Conservation (phyloP, 2,329 filamentous ascomycete species). For the Aureobasidium sp. region DNA sequence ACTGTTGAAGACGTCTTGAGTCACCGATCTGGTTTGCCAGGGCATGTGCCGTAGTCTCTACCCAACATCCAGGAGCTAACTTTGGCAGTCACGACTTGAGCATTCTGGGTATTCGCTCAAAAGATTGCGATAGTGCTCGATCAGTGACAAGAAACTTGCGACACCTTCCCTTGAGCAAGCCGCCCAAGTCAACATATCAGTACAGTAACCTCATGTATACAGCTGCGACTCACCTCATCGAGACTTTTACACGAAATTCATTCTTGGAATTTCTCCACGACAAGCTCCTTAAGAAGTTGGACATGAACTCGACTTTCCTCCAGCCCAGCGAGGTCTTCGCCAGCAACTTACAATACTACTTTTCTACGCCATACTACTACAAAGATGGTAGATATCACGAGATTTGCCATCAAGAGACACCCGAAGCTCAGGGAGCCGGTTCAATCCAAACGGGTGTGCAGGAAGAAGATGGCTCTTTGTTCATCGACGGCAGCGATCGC, state of each 20-base stretch:
- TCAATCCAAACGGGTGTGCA: constrained; percentile 30
- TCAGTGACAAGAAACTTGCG: constrained; percentile 39
- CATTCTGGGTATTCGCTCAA: constrained; percentile 26
- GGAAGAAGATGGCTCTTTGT: background rate
- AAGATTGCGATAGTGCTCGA: constrained; percentile 24
- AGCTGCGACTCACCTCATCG: constrained; percentile 39
- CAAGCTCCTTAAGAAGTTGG: constrained; percentile 39
- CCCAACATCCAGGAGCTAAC: constrained; percentile 1
- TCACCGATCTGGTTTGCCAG: constrained; percentile 45
- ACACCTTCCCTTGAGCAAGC: constrained; percentile 36
- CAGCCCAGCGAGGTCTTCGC: constrained; percentile 20
- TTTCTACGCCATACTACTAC: constrained; percentile 40
- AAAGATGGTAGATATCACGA: constrained; percentile 22
- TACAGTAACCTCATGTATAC: constrained; percentile 48
- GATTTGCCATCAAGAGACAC: constrained; percentile 23
- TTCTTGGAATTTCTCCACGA: constrained; percentile 36
- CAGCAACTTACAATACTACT: constrained; percentile 20
- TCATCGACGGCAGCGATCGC: background rate
- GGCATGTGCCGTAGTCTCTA: constrained; percentile 29
- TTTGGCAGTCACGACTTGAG: constrained; percentile 27
- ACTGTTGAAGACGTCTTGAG: constrained; percentile 48
- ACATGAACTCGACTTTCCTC: constrained; percentile 39
- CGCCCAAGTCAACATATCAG: constrained; percentile 39
- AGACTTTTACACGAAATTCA: constrained; percentile 32
- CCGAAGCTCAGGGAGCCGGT: constrained; percentile 36